Conservation (phyloP, 305 asterid genomes). For the Fraxinus nigra region DNA sequence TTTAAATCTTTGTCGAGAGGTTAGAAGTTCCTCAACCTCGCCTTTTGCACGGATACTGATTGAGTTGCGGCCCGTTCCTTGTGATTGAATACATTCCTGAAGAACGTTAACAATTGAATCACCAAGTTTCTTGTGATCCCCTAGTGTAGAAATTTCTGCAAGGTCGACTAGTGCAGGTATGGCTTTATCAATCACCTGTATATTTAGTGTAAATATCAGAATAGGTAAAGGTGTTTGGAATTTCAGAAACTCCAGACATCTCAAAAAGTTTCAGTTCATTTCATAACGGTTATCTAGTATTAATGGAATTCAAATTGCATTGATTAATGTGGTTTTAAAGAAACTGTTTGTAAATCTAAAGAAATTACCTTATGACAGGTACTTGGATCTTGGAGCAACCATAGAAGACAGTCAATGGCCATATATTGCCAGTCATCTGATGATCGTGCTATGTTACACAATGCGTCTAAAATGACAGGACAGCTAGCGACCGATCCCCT, state of each 20-base stretch:
- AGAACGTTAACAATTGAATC: conserved; percentile 76
- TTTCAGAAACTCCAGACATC: background rate
- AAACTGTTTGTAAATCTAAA: background rate
- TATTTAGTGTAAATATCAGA: background rate
- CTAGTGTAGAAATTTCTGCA: conserved; percentile 74
- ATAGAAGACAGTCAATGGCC: conserved; percentile 94
- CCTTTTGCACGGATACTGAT: conserved; percentile 49
- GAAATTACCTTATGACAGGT: conserved; percentile 79
- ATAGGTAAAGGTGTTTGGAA: background rate
- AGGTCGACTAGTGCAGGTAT: conserved; percentile 82
- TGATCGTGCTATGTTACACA: conserved; percentile 90
- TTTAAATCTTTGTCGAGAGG: conserved; percentile 68
- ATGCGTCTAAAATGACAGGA: conserved; percentile 63
- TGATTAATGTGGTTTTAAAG: background rate
- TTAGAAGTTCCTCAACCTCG: conserved; percentile 69
- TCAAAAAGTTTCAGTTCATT: background rate
- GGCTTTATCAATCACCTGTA: conserved; percentile 72
- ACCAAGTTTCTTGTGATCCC: conserved; percentile 93
- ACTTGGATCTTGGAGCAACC: conserved; percentile 91
- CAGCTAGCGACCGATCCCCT: conserved; percentile 82
- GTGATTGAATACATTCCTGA: conserved; percentile 66
- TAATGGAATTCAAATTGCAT: background rate
- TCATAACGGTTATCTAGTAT: background rate
- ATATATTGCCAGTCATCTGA: conserved; percentile 98
- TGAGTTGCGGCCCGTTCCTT: conserved; percentile 55